A percentile compares a stretch with the other conserved stretches of the same genome.
phyloP scores from a whole-genome alignment of 108 stramenopile species.

The Tribonema minus region DNA sequence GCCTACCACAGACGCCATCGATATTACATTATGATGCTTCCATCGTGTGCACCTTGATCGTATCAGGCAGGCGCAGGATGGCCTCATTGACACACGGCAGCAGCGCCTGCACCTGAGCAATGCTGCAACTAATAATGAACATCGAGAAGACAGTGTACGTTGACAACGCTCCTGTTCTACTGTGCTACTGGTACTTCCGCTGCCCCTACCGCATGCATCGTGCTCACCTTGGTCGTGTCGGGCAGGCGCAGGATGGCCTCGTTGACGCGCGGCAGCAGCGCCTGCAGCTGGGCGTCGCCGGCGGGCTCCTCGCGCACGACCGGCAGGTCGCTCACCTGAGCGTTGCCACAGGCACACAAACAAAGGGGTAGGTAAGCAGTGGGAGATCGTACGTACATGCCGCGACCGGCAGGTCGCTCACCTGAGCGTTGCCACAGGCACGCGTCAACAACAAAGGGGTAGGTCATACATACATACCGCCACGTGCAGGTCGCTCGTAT shows the following conservation, averaged over 20 bases:
- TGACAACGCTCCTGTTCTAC: background rate
- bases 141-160: background rate
- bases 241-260: constrained; percentile 13
- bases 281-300: background rate
- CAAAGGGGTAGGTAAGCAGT: too few species aligned
- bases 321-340: too few species aligned
- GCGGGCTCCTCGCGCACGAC: background rate
- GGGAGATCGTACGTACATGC: too few species aligned
- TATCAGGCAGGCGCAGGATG: background rate
- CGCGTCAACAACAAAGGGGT: too few species aligned
- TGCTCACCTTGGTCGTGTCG: constrained; percentile 8
- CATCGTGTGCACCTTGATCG: too few species aligned
- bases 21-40: too few species aligned
- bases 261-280: background rate
- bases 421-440: too few species aligned
- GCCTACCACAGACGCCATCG: too few species aligned
- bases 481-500: too few species aligned
- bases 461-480: too few species aligned
- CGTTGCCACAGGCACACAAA: too few species aligned
- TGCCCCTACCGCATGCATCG: background rate
- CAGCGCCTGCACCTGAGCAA: background rate
- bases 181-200: background rate
- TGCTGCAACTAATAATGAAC: background rate
- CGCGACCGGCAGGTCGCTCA: constrained; percentile 33
- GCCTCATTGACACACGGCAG: background rate